Percentiles rank a stretch among this genome's conserved stretches.
phyloP scores from a whole-genome alignment of 2,329 filamentous ascomycete genomes.

The Fusarium algeriense region DNA sequence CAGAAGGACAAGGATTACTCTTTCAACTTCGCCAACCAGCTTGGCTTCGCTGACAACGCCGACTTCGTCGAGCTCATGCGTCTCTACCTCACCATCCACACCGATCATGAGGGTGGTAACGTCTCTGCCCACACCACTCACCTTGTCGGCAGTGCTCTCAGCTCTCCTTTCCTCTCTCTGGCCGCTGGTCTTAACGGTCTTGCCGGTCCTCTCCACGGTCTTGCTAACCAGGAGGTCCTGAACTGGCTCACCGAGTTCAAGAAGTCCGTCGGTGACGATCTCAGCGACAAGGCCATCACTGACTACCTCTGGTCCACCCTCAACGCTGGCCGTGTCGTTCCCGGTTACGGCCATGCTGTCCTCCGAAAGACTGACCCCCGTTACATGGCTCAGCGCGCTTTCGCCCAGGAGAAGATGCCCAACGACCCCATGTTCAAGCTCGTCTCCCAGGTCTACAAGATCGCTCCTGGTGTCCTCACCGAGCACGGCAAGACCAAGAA shows the following conservation, averaged over 20 bases:
- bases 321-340: slow-evolving; percentile 94
- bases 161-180: slow-evolving; percentile 96
- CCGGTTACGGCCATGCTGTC: slow-evolving; percentile 98
- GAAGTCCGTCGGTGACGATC: slow-evolving; percentile 90
- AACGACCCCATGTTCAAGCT: slow-evolving; percentile 99
- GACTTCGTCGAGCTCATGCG: slow-evolving; percentile 99
- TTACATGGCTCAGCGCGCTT: slow-evolving; percentile 98
- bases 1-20: slow-evolving; percentile 99
- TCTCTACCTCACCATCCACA: slow-evolving; percentile 99
- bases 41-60: slow-evolving; percentile 93
- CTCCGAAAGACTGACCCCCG: slow-evolving; percentile 99
- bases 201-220: slow-evolving; percentile 96
- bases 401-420: slow-evolving; percentile 91
- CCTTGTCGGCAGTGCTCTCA: slow-evolving; percentile 94
- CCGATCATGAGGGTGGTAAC: slow-evolving; percentile 99
- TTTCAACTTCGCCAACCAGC: slow-evolving; percentile 99
- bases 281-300: slow-evolving; percentile 96
- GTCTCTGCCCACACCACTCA: slow-evolving; percentile 99
- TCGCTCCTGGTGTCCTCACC: slow-evolving; percentile 95
- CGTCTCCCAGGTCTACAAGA: slow-evolving; percentile 99
- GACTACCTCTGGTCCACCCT: slow-evolving; percentile 99
- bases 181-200: slow-evolving; percentile 98
- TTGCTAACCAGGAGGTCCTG: slow-evolving; percentile 99
- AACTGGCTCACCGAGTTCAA: slow-evolving; percentile 99
- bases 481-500: slow-evolving; percentile 99